phyloP scores from a whole-genome alignment of 1,139 yeast species.

The Yamadazyma mexicana region DNA sequence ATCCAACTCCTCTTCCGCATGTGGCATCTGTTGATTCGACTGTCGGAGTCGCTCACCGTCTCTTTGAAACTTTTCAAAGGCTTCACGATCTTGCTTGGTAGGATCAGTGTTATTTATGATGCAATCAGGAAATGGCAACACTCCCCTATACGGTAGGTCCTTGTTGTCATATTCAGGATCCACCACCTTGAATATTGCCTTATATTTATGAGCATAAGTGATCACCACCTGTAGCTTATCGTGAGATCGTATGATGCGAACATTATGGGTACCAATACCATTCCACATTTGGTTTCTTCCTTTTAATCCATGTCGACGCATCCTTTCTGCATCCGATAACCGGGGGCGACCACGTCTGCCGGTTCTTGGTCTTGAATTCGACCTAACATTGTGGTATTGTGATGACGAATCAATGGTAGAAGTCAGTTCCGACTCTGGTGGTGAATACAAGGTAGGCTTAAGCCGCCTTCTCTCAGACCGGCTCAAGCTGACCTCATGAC shows the following conservation, averaged over 20 bases:
- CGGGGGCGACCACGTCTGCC: background rate
- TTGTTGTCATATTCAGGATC: constrained; percentile 15
- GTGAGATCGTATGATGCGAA: background rate
- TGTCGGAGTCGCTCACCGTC: constrained; percentile 26
- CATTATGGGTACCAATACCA: background rate
- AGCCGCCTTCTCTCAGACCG: constrained; percentile 12
- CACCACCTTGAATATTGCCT: constrained; percentile 6
- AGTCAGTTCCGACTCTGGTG: background rate
- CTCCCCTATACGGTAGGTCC: constrained; percentile 67
- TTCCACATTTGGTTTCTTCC: no score
- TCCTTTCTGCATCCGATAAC: background rate
- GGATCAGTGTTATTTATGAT: constrained; percentile 65
- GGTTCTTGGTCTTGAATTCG: background rate
- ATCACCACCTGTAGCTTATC: constrained; percentile 4
- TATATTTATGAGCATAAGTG: constrained; percentile 8
- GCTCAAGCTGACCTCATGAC: constrained; percentile 11
- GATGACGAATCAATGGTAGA: background rate
- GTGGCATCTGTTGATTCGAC: constrained; percentile 4
- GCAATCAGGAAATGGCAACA: constrained; percentile 59
- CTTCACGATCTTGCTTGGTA: constrained; percentile 44
- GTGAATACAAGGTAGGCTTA: constrained; percentile 1
- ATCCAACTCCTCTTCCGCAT: background rate
- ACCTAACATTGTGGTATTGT: background rate
- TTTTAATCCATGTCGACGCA: no score
- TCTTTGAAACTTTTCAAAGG: constrained; percentile 37